A percentile compares a stretch with the other conserved stretches of the same genome.
Evolutionary conservation across 441 rosid genomes (phyloP).

Genomic region (Adansonia rubrostipa): DNA sequence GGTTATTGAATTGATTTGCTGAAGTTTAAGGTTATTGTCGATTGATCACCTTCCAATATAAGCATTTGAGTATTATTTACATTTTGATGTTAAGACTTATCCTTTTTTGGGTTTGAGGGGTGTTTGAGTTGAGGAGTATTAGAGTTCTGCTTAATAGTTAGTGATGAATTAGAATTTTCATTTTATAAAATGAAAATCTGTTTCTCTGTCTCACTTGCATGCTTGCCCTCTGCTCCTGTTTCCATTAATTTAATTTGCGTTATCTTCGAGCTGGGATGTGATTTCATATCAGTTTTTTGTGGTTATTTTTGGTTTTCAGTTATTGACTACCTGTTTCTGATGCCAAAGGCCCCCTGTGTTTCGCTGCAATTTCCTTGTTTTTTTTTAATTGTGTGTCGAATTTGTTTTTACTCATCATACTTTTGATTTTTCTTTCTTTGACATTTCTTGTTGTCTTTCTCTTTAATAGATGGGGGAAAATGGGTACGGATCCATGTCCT

Average conservation of each 20-base stretch:
- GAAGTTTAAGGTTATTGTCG: not conserved
- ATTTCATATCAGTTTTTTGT: not conserved
- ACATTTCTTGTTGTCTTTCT: constrained; percentile 20
- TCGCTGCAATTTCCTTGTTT: not conserved
- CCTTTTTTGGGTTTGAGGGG: not conserved
- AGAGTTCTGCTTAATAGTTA: not conserved
- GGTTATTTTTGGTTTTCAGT: constrained; percentile 1
- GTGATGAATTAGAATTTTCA: not conserved
- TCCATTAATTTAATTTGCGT: not conserved
- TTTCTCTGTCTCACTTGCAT: not conserved
- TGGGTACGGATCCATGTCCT: constrained; percentile 66
- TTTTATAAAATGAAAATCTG: not conserved
- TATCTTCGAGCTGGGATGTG: not conserved
- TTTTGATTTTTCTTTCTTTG: not conserved
- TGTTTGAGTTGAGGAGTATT: too few relatives aligned
- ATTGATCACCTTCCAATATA: not conserved
- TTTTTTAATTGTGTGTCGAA: not conserved
- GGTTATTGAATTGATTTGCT: not conserved
- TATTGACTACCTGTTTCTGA: constrained; percentile 2
- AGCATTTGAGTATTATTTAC: not conserved
- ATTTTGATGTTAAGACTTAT: not conserved
- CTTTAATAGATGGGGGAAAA: constrained; percentile 62
- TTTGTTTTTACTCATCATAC: not conserved
- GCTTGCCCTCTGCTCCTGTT: not conserved
- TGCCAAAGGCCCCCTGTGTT: not conserved